Evolutionary conservation across 2,329 filamentous ascomycete genomes (phyloP).

Genomic region (Botrytis medusae): DNA sequence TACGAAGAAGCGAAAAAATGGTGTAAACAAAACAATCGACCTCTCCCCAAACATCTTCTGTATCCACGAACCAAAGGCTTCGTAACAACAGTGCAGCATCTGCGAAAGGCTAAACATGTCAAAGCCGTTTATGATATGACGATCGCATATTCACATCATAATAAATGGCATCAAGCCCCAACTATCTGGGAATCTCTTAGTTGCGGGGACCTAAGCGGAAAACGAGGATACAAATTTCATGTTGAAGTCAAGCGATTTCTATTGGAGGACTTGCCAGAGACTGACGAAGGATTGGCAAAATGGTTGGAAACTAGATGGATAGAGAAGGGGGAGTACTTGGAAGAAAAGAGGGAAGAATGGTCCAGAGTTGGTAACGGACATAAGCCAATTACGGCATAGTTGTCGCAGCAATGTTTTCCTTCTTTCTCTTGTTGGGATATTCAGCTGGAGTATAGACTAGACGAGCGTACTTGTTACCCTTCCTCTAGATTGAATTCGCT

Average conservation of each 20-base stretch:
- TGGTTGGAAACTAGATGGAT: constrained; percentile 56
- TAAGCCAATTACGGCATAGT: constrained; percentile 17
- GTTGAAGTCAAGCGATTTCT: constrained; percentile 51
- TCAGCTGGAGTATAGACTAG: background rate
- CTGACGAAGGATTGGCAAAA: constrained; percentile 49
- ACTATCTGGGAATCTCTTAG: constrained; percentile 55
- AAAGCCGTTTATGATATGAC: constrained; percentile 57
- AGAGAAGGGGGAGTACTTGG: constrained; percentile 54
- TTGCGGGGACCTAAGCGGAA: constrained; percentile 43
- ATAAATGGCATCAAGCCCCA: constrained; percentile 48
- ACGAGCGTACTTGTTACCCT: background rate
- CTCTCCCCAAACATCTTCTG: constrained; percentile 56
- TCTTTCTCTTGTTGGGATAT: background rate
- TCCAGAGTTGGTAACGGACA: constrained; percentile 26
- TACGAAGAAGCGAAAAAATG: constrained; percentile 51
- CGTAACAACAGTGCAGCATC: constrained; percentile 56
- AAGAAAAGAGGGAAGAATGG: constrained; percentile 47
- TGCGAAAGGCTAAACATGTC: constrained; percentile 51
- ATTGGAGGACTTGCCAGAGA: constrained; percentile 49
- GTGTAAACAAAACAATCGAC: constrained; percentile 51
- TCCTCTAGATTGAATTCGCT: background rate
- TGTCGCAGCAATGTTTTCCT: background rate
- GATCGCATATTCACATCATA: constrained; percentile 51
- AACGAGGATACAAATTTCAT: constrained; percentile 49
- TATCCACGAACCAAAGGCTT: constrained; percentile 63